Evolutionary conservation across 2,329 filamentous ascomycete species (phyloP), one percentile per base, ranked within the genome.

Genomic region (Hymenoscyphus fraxineus): DNA sequence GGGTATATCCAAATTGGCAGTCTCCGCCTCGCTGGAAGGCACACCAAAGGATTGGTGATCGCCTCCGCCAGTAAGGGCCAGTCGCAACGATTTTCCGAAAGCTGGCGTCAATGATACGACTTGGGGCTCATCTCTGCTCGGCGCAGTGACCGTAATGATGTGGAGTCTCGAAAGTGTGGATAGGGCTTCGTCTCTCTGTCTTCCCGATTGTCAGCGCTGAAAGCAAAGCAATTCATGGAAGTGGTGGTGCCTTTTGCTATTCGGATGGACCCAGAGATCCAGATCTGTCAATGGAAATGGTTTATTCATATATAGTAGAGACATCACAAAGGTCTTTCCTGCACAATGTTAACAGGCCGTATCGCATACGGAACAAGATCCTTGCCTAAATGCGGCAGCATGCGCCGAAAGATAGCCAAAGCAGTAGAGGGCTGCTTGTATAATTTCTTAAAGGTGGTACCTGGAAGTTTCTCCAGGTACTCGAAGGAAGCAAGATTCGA

Each of bases 321-420:
- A 91, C 89, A 97, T 97, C 66, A 99, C 94, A 73, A 99, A 90
- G 16, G 88, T 92, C 83, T 99, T 98, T 71, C 95, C 94, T 92
- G 72, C 38, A 27, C 44, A 47, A 5, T 64, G 58, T 70, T 38
- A 70, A 65, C 54, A 63, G 62, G 47, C 66, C 66, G 69, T 60
- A 55, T 35, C 6, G 62, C 55, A 62, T 32, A 57, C 39, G 9
- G 56, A 58, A 12, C n/a, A 59, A 39, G 54, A 57, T 72, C 13
- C 80, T 73, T 82, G 93, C 91, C 92, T 67, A 98, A 80, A 74
- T 96, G 91, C 64, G 95, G 92, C 65, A 99, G 85, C 93, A 99
- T 97, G 80, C 95, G 93, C 71, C 95, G 88, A 77, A 98, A 98
- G 73, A 99, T 93, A 70, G 95, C 95, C 70, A 99, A 87, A 44